Percentiles rank a stretch among this genome's conserved stretches.
Evolutionary conservation across 2,329 filamentous ascomycete genomes (phyloP).

Genomic region (Ceratocystis alfenasii): DNA sequence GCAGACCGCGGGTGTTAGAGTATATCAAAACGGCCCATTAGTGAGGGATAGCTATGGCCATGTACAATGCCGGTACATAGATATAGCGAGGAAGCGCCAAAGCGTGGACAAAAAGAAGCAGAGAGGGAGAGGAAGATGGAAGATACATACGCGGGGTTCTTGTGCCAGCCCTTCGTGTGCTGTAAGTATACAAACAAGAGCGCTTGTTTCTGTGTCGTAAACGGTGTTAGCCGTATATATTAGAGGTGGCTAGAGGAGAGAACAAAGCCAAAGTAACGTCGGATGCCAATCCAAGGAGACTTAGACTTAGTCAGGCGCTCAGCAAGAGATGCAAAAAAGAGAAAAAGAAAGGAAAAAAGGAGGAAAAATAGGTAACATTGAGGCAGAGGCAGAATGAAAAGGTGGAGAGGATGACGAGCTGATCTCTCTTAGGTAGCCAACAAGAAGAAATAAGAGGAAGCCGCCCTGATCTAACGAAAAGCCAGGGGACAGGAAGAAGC

Average conservation of each 20-base stretch:
- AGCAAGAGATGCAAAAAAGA: not conserved
- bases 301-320: not conserved
- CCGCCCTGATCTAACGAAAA: not conserved
- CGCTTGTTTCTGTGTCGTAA: constrained; percentile 6
- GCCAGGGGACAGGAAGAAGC: not conserved
- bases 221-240: too few species aligned
- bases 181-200: not conserved
- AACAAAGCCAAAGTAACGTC: not conserved
- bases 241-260: too few species aligned
- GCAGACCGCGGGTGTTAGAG: not conserved
- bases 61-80: not conserved
- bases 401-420: not conserved
- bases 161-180: constrained; percentile 7
- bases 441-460: not conserved
- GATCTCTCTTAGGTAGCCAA: too few species aligned
- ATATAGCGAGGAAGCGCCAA: not conserved
- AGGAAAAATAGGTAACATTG: not conserved
- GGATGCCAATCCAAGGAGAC: not conserved
- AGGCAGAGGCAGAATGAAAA: not conserved
- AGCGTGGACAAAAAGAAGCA: not conserved
- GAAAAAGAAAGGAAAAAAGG: not conserved
- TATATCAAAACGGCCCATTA: not conserved
- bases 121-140: not conserved
- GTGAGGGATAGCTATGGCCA: not conserved
- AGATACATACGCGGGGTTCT: not conserved